Conservation (phyloP, 371 early-diverging fungal species). For the Syncephalastrum contaminatum region DNA sequence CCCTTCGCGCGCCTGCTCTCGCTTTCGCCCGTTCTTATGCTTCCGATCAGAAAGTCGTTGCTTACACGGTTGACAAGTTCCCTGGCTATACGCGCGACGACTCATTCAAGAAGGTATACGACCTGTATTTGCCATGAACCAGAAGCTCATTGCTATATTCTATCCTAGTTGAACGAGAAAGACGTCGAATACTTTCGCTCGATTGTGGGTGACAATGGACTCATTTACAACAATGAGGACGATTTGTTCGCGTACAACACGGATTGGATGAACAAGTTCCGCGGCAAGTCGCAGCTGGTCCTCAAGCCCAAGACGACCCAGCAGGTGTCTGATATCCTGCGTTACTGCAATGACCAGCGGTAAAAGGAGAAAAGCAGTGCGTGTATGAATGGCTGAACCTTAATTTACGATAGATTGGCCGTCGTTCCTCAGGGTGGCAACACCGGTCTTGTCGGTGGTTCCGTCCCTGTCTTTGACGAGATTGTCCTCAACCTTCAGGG, state of each 20-base stretch:
- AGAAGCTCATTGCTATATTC: not conserved
- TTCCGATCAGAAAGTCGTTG: slow-evolving; percentile 16
- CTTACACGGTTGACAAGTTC: slow-evolving; percentile 50
- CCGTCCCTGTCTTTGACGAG: slow-evolving; percentile 94
- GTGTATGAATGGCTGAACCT: not conserved
- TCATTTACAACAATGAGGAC: slow-evolving; percentile 51
- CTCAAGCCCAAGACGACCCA: slow-evolving; percentile 84
- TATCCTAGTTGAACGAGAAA: slow-evolving; percentile 17
- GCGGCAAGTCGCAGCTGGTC: slow-evolving; percentile 81
- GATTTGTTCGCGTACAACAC: slow-evolving; percentile 69
- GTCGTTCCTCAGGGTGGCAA: slow-evolving; percentile 98
- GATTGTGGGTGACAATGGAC: slow-evolving; percentile 49
- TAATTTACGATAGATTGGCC: slow-evolving; percentile 56
- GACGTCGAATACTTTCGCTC: slow-evolving; percentile 65
- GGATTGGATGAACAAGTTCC: slow-evolving; percentile 94
- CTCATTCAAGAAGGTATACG: slow-evolving; percentile 52
- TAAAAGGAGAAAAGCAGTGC: slow-evolving; percentile 17
- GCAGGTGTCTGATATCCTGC: slow-evolving; percentile 83
- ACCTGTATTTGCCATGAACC: not conserved
- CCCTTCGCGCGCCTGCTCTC: slow-evolving; percentile 2
- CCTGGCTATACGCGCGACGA: slow-evolving; percentile 54
- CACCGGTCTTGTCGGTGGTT: slow-evolving; percentile 91
- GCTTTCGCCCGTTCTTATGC: slow-evolving; percentile 17
- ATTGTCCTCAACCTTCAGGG: slow-evolving; percentile 76
- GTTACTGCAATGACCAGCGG: slow-evolving; percentile 84